These are phyloP conservation scores for Zea mays DNA, from an alignment of 176 grass and related monocot species.

Conservation along the genomic window DNA sequence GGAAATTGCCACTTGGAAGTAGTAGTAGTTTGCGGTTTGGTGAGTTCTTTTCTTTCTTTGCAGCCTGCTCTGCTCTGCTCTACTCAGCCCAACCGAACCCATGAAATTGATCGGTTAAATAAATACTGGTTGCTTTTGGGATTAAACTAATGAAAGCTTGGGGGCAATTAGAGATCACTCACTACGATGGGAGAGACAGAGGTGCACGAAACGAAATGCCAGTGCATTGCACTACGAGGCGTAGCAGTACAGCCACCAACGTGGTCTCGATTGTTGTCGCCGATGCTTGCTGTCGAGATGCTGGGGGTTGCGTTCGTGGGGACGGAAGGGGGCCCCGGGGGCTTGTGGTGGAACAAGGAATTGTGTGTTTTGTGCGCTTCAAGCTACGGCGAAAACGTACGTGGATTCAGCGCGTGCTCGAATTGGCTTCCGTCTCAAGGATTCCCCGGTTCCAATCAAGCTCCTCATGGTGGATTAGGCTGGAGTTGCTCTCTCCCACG, in stretches of 20 bases:
- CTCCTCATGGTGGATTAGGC: neutral
- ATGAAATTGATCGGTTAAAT: constrained; percentile 25
- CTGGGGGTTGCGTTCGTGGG: constrained; percentile 30
- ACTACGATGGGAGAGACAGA: constrained; percentile 6
- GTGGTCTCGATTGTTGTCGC: constrained; percentile 27
- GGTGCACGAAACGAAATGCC: constrained; percentile 42
- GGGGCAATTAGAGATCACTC: constrained; percentile 8
- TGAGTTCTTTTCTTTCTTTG: constrained; percentile 12
- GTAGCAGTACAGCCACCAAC: neutral
- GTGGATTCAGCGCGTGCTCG: constrained; percentile 33
- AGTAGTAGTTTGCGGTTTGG: constrained; percentile 12
- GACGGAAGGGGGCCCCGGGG: constrained; percentile 24
- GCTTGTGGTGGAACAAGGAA: constrained; percentile 16
- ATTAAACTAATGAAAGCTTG: constrained; percentile 1
- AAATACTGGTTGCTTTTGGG: constrained; percentile 3
- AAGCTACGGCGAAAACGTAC: constrained; percentile 38
- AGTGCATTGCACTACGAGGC: constrained; percentile 15
- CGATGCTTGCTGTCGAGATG: constrained; percentile 23
- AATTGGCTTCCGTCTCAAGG: constrained; percentile 25
- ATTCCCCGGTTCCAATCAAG: neutral
- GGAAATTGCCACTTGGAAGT: constrained; percentile 30
- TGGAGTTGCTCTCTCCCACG: neutral
- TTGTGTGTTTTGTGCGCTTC: constrained; percentile 42
- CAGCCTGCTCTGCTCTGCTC: neutral
- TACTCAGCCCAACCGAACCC: neutral